Conservation (phyloP, 495 filamentous ascomycete genomes). For the Penicillium simplicissimum region DNA sequence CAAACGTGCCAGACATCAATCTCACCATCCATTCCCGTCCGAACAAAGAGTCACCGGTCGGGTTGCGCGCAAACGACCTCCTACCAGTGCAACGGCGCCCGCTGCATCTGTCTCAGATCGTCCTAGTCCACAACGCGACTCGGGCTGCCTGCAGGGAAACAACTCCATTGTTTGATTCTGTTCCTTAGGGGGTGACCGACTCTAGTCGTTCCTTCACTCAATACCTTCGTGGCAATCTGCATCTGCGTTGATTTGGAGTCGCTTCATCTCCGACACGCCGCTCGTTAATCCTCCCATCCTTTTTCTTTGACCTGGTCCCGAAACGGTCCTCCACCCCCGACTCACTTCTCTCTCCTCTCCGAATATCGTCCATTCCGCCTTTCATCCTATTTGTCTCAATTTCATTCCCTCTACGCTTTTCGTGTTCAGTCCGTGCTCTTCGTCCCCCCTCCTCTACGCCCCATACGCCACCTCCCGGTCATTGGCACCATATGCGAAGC, state of each 20-base stretch:
- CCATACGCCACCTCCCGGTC: conserved; percentile 7
- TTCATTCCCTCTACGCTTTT: neutral
- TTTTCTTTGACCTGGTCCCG: neutral
- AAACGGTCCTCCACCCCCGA: conserved; percentile 4
- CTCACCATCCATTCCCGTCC: neutral
- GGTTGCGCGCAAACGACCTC: conserved; percentile 1
- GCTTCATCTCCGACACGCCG: conserved; percentile 17
- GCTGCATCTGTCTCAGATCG: conserved; percentile 33
- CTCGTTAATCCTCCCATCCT: conserved; percentile 17
- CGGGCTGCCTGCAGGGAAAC: conserved; percentile 36
- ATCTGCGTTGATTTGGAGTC: conserved; percentile 16
- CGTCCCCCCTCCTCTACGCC: neutral
- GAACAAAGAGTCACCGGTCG: neutral
- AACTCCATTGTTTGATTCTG: conserved; percentile 40
- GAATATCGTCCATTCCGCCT: neutral
- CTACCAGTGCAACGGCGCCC: conserved; percentile 11
- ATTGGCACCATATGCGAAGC: conserved; percentile 28
- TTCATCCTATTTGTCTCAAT: conserved; percentile 6
- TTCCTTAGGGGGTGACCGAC: conserved; percentile 17
- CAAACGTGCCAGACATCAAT: neutral
- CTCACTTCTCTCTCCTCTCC: neutral
- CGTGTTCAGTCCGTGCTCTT: neutral
- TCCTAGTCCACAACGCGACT: conserved; percentile 29
- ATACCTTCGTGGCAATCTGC: neutral
- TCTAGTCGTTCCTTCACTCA: conserved; percentile 21